These are phyloP conservation scores for Liriodendron chinense DNA, from an alignment of 164 flowering plant genomes.

Conservation along the genomic window DNA sequence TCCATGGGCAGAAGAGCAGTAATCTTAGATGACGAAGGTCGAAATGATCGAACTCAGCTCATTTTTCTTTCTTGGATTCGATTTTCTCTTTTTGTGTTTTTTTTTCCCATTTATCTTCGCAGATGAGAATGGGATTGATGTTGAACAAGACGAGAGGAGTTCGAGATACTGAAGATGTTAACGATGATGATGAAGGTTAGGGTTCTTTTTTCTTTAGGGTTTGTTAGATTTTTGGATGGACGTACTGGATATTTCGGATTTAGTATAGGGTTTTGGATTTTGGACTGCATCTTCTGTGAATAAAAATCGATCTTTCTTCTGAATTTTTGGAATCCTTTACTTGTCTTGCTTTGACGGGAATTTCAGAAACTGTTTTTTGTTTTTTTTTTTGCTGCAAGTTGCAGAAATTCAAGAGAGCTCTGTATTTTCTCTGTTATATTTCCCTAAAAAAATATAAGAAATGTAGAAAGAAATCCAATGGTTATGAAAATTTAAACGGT, in stretches of 20 bases:
- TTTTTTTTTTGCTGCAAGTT: not conserved
- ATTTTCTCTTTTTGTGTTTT: not conserved
- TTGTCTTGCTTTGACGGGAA: too few relatives aligned
- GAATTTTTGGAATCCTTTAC: too few relatives aligned
- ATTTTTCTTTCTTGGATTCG: not conserved
- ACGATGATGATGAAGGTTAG: slow-evolving; percentile 5
- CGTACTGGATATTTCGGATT: not conserved
- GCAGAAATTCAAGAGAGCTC: not conserved
- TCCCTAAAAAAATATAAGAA: not conserved
- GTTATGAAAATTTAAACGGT: too few relatives aligned
- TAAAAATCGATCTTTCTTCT: too few relatives aligned
- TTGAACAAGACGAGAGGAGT: slow-evolving; percentile 5
- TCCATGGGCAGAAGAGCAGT: slow-evolving; percentile 10
- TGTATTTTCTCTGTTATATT: not conserved
- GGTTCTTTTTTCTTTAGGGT: too few relatives aligned
- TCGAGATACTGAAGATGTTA: slow-evolving; percentile 5
- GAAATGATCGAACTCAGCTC: not conserved
- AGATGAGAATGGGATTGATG: slow-evolving; percentile 6
- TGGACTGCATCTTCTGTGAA: too few relatives aligned
- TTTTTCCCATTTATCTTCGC: not conserved
- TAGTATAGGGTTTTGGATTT: too few relatives aligned
- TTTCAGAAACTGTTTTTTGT: too few relatives aligned
- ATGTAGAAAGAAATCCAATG: too few relatives aligned
- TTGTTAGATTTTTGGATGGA: not conserved
- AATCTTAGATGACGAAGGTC: slow-evolving; percentile 8